Evolutionary conservation across 306 rosid genomes (phyloP), one percentile per base, ranked within the genome.

Genomic region (Sechiopsis laciniata): DNA sequence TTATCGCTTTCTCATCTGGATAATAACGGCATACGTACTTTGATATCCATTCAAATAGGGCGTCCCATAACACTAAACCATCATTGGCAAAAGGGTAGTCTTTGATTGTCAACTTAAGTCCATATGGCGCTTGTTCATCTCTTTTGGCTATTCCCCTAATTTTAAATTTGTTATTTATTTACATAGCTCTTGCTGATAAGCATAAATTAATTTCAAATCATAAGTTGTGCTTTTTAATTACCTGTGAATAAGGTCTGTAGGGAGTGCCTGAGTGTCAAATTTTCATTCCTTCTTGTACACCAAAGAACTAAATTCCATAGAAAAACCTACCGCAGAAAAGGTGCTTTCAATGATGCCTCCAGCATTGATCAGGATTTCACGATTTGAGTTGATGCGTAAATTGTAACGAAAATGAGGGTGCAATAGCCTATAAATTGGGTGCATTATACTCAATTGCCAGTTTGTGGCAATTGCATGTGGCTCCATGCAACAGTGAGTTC

Each of bases 331-430:
- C 1, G 96, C 79, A 60, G 84, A 11, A 78, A 92, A 92, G 7
- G 81, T 10, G 2, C 7, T 12, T 75, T 92, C 96, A 7, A 94
- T 87, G 20, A 84, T 65, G 6, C 98, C 97, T 1, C 65, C 82
- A 0, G 78, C 87, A 59, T 88, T 94, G 71, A 94, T 32, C 0
- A 94, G 84, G 0, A 82, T 81, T 22, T 73, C 69, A 2, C 98
- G 89, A 20, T 87, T 84, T 0, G 90, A 86, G 53, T 94, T 94
- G 53, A 89, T 94, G 76, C 88, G 92, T 91, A 89, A 83, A 1
- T 93, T 94, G 80, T 83, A 94, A 16, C 97, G 76, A 32, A 94
- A 89, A 81, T 94, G 98, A 3, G 98, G 98, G 32, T 85, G 93
- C 29, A 93, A 50, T 1, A 93, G 58, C 76, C 86, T 88, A 40